Evolutionary conservation across 2,329 filamentous ascomycete genomes (phyloP).

Genomic region (Eurotiales sp.): DNA sequence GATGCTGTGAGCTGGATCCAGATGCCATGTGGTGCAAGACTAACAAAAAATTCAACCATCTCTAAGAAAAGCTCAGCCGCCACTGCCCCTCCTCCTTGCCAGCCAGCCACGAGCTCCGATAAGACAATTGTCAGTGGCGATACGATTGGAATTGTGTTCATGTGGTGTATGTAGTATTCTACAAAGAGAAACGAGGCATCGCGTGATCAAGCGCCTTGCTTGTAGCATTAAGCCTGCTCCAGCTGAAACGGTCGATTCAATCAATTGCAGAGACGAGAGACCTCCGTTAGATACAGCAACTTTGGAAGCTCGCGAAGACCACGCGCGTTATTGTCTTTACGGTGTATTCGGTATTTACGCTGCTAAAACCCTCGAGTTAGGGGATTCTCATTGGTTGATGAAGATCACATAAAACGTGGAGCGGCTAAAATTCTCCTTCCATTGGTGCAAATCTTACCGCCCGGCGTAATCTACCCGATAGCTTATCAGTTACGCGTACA

Average conservation of each 20-base stretch:
- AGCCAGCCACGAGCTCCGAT: conserved; percentile 1
- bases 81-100: not conserved
- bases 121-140: conserved; percentile 2
- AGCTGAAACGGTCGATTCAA: too few relatives aligned
- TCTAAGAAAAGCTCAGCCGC: not conserved
- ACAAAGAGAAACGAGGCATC: not conserved
- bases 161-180: not conserved
- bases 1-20: too few relatives aligned
- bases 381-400: not conserved
- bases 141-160: too few relatives aligned
- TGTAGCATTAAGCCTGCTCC: too few relatives aligned
- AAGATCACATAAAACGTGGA: not conserved
- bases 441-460: not conserved
- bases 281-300: too few relatives aligned
- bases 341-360: not conserved
- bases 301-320: too few relatives aligned
- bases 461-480: not conserved
- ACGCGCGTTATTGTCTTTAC: not conserved
- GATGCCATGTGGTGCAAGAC: too few relatives aligned
- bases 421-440: not conserved
- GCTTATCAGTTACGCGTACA: not conserved
- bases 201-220: too few relatives aligned
- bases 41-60: too few relatives aligned
- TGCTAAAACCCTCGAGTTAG: not conserved
- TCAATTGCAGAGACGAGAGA: too few relatives aligned